phyloP scores from a whole-genome alignment of 129 eudicot genomes.

The Flaveria sonorensis region DNA sequence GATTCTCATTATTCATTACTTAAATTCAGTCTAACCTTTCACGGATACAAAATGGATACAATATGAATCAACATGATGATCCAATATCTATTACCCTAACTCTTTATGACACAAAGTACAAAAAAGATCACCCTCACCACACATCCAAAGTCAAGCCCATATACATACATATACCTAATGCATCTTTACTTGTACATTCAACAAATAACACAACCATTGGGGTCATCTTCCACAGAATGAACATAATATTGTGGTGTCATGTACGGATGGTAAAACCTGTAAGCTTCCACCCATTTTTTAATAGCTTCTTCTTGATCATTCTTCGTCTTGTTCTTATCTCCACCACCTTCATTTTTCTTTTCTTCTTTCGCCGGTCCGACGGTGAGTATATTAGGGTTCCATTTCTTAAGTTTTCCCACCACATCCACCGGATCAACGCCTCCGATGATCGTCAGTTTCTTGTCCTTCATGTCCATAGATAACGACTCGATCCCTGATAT shows the following conservation, averaged over 20 bases:
- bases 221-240: conserved; percentile 35
- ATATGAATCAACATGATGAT: too few species aligned
- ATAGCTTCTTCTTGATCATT: conserved; percentile 17
- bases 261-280: conserved; percentile 10
- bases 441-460: conserved; percentile 39
- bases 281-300: conserved; percentile 3
- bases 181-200: conserved; percentile 10
- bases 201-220: conserved; percentile 42
- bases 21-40: too few species aligned
- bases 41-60: too few species aligned
- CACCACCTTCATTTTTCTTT: neutral
- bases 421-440: conserved; percentile 40
- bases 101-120: too few species aligned
- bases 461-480: conserved; percentile 38
- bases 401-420: conserved; percentile 28
- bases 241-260: conserved; percentile 21
- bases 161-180: too few species aligned
- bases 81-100: too few species aligned
- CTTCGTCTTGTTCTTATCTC: neutral
- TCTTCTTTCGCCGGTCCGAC: conserved; percentile 45
- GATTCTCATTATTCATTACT: too few species aligned
- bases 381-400: conserved; percentile 25
- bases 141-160: too few species aligned
- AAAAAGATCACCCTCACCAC: too few species aligned
- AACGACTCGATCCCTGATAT: conserved; percentile 20